These are phyloP conservation scores for Alternaria sp. DNA, from an alignment of 2,329 filamentous ascomycete species.

Conservation along the genomic window DNA sequence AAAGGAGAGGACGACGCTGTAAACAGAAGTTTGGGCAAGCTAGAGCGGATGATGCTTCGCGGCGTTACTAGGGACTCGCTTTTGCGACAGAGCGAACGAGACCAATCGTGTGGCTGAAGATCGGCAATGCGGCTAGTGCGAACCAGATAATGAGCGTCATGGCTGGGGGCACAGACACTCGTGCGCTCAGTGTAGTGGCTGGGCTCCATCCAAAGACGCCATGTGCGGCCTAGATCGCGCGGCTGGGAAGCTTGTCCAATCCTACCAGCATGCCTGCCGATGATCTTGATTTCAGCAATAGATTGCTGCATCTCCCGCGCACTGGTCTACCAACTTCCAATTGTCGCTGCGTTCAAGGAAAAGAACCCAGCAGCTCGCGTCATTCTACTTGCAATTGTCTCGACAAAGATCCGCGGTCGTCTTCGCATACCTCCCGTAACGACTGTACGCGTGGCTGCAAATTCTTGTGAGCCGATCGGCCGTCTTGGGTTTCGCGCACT, in stretches of 20 bases:
- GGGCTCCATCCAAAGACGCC: neutral
- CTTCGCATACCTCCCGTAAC: neutral
- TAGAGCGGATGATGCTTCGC: slow-evolving; percentile 16
- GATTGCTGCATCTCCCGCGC: neutral
- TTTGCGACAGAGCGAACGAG: neutral
- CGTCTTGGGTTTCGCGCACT: slow-evolving; percentile 10
- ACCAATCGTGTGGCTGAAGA: slow-evolving; percentile 23
- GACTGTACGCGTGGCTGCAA: neutral
- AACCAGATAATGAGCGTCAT: slow-evolving; percentile 6
- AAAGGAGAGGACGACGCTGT: neutral
- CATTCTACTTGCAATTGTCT: neutral
- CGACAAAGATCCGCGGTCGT: neutral
- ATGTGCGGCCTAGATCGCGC: slow-evolving; percentile 13
- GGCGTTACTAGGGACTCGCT: slow-evolving; percentile 16
- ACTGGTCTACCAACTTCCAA: neutral
- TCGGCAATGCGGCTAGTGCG: slow-evolving; percentile 7
- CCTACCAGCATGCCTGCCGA: slow-evolving; percentile 1
- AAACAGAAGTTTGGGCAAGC: slow-evolving; percentile 5
- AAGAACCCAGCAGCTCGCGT: neutral
- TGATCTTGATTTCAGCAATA: slow-evolving; percentile 1
- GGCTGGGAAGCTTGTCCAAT: slow-evolving; percentile 4
- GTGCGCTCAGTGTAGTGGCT: slow-evolving; percentile 20
- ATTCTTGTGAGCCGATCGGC: slow-evolving; percentile 11
- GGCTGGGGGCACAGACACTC: neutral
- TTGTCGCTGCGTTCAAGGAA: neutral